Conservation (phyloP, 208 protist genomes). For the Leishmania turanica region DNA sequence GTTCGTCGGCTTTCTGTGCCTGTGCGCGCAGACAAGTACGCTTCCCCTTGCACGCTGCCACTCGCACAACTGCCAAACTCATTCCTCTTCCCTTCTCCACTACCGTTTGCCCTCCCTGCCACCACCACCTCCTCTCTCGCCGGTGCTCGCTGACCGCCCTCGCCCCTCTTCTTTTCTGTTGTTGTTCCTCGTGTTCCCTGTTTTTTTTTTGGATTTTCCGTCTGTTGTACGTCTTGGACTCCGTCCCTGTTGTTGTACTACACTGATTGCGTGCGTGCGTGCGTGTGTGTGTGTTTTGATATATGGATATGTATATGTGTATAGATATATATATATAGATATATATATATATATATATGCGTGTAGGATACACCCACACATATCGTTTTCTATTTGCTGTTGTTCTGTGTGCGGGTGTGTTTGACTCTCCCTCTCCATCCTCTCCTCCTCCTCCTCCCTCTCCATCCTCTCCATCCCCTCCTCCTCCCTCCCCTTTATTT, state of each 20-base stretch:
- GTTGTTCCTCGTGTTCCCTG: background rate
- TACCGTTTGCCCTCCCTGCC: no score
- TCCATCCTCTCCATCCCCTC: background rate
- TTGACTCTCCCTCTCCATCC: background rate
- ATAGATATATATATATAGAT: background rate
- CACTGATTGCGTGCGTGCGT: background rate
- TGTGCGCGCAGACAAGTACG: background rate
- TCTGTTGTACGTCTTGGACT: background rate
- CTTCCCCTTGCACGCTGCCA: background rate
- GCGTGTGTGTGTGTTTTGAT: conserved; percentile 1
- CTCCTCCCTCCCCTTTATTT: background rate
- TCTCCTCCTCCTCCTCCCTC: background rate
- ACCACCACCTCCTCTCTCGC: background rate
- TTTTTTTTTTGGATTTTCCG: background rate
- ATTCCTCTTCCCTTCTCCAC: background rate
- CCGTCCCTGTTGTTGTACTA: background rate
- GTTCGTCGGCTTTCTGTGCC: background rate
- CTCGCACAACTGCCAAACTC: background rate
- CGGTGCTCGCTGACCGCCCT: background rate
- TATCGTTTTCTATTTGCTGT: background rate
- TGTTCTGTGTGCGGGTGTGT: background rate
- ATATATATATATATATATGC: background rate
- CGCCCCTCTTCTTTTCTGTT: background rate
- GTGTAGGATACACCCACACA: background rate
- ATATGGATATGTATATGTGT: background rate